Percentiles rank a stretch among this genome's conserved stretches.
phyloP scores from a whole-genome alignment of 306 rosid species.

The Rubus idaeus region DNA sequence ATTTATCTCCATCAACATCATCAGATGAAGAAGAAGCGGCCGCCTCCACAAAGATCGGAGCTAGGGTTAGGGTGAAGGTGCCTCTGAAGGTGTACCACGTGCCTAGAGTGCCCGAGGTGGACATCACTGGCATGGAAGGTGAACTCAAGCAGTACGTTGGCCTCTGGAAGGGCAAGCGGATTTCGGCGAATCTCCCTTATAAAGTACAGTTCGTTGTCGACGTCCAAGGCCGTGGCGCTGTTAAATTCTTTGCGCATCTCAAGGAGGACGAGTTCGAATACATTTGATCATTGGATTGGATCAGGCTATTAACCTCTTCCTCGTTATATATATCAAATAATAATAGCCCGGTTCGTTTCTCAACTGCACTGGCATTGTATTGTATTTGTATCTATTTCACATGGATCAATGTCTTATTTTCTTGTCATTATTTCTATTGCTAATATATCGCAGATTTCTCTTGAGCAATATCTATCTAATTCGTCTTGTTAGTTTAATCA shows the following conservation, averaged over 20 bases:
- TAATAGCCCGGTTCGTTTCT: constrained; percentile 5
- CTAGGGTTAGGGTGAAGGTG: constrained; percentile 72
- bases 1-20: constrained; percentile 37
- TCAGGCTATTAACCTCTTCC: constrained; percentile 6
- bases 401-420: background rate
- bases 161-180: constrained; percentile 81
- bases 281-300: constrained; percentile 19
- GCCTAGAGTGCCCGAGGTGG: constrained; percentile 66
- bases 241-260: constrained; percentile 88
- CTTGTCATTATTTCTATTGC: background rate
- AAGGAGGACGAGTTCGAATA: constrained; percentile 87
- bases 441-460: background rate
- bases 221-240: constrained; percentile 69
- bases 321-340: background rate
- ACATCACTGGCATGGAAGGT: constrained; percentile 76
- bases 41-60: constrained; percentile 52
- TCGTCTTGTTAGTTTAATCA: background rate
- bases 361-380: constrained; percentile 6
- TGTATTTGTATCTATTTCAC: background rate
- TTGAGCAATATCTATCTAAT: background rate
- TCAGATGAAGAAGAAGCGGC: constrained; percentile 30
- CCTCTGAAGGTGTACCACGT: constrained; percentile 85
- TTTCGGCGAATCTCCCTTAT: constrained; percentile 85
- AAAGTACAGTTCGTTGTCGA: constrained; percentile 70
- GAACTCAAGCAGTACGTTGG: constrained; percentile 74